Evolutionary conservation across 2,329 filamentous ascomycete genomes (phyloP).

Genomic region (Phoma herbarum): DNA sequence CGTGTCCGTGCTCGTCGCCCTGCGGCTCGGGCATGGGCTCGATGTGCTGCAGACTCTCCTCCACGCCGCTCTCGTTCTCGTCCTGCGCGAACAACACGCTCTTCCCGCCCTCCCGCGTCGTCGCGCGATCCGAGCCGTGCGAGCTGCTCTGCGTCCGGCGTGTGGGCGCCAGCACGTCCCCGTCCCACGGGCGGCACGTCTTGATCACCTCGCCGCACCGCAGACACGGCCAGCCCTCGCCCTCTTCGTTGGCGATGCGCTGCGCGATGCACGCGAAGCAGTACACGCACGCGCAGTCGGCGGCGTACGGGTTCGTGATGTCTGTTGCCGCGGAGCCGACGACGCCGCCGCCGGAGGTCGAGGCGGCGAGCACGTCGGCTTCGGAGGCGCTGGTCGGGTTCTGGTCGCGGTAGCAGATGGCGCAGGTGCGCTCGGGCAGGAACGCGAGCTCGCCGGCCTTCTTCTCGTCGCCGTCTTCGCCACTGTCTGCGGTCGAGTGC

Average conservation of each 20-base stretch:
- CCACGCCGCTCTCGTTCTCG: conserved; percentile 1
- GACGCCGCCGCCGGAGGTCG: conserved; percentile 76
- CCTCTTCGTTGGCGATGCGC: conserved; percentile 88
- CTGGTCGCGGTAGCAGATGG: conserved; percentile 95
- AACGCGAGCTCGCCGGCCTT: conserved; percentile 80
- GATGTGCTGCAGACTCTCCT: conserved; percentile 25
- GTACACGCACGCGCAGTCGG: conserved; percentile 90
- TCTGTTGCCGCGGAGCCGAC: conserved; percentile 90
- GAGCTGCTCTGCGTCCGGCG: not conserved
- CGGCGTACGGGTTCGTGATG: conserved; percentile 94
- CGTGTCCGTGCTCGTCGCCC: not conserved
- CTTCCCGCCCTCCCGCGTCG: conserved; percentile 18
- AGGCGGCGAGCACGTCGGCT: conserved; percentile 68
- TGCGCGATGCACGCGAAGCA: conserved; percentile 96
- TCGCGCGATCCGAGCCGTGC: not conserved
- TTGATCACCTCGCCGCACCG: conserved; percentile 85
- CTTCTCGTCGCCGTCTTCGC: conserved; percentile 55
- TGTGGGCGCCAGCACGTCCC: conserved; percentile 77
- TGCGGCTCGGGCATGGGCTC: conserved; percentile 26
- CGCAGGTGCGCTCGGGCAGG: conserved; percentile 91
- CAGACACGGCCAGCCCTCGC: conserved; percentile 91
- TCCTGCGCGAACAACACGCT: conserved; percentile 30
- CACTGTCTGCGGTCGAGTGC: conserved; percentile 49
- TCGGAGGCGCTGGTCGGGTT: conserved; percentile 71
- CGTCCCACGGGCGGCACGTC: conserved; percentile 89